A percentile compares a stretch with the other conserved stretches of the same genome.
Evolutionary conservation across 177 flowering plant species (phyloP).

Genomic region (Vitis hybrid): DNA sequence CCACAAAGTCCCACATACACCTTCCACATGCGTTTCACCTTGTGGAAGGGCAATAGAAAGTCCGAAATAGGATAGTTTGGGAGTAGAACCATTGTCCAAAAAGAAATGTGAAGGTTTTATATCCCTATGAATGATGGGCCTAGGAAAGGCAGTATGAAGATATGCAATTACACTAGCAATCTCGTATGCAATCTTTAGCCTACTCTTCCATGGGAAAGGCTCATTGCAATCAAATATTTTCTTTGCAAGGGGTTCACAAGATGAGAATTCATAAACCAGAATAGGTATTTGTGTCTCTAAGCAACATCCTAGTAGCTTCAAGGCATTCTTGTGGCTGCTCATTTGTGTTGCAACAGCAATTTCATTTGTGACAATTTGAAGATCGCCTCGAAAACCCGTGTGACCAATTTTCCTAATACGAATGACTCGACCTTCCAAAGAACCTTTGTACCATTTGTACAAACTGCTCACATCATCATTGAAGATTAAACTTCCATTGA

Average conservation of each 20-base stretch:
- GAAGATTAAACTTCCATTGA: too few relatives aligned
- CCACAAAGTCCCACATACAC: neutral
- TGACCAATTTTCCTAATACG: neutral
- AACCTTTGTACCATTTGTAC: too few relatives aligned
- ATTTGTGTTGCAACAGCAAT: conserved; percentile 1
- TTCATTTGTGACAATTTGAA: neutral
- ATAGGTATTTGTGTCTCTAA: conserved; percentile 11
- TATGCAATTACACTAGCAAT: too few relatives aligned
- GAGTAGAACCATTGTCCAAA: neutral
- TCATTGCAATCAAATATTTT: too few relatives aligned
- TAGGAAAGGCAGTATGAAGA: too few relatives aligned
- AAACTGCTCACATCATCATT: too few relatives aligned
- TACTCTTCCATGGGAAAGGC: neutral
- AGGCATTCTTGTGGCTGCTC: conserved; percentile 11
- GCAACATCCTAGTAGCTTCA: conserved; percentile 21
- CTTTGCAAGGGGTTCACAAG: too few relatives aligned
- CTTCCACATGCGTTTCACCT: neutral
- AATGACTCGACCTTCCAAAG: neutral
- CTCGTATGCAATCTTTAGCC: conserved; percentile 1
- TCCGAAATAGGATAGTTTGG: conserved; percentile 7
- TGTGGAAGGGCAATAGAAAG: conserved; percentile 2
- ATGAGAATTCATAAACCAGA: too few relatives aligned
- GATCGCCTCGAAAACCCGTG: fast-evolving
- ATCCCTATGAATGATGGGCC: too few relatives aligned
- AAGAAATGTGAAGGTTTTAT: too few relatives aligned